These are phyloP conservation scores for Aspergillus sp. DNA, from an alignment of 2,329 filamentous ascomycete genomes.

Conservation along the genomic window DNA sequence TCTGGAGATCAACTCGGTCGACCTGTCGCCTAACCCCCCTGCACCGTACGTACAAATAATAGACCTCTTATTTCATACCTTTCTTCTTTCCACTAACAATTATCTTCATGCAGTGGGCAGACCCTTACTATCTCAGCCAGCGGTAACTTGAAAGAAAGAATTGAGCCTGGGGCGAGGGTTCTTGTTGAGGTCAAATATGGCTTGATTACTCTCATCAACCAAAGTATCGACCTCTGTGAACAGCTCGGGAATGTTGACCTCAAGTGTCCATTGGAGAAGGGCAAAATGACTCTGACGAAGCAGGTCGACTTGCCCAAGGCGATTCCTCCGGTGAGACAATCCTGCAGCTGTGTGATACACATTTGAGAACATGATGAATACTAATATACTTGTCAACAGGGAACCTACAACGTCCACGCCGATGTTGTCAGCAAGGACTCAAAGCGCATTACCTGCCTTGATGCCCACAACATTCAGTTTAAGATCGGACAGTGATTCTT, in stretches of 20 bases:
- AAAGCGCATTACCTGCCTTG: slow-evolving; percentile 79
- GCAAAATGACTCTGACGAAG: slow-evolving; percentile 69
- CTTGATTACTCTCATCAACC: slow-evolving; percentile 80
- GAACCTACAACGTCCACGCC: slow-evolving; percentile 82
- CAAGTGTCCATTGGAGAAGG: slow-evolving; percentile 80
- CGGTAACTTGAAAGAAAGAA: slow-evolving; percentile 67
- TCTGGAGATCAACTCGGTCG: slow-evolving; percentile 71
- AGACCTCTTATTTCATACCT: too few species aligned
- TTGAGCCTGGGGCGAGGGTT: slow-evolving; percentile 76
- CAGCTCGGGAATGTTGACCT: slow-evolving; percentile 84
- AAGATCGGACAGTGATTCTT: slow-evolving; percentile 5
- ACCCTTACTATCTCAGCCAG: slow-evolving; percentile 72
- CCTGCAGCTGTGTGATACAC: too few species aligned
- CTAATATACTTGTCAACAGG: slow-evolving; percentile 48
- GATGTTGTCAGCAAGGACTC: slow-evolving; percentile 74
- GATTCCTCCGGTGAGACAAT: slow-evolving; percentile 67
- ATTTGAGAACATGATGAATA: slow-evolving; percentile 36
- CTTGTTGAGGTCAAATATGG: slow-evolving; percentile 88
- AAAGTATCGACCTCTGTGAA: slow-evolving; percentile 79
- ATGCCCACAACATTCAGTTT: slow-evolving; percentile 49
- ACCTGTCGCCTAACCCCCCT: slow-evolving; percentile 82
- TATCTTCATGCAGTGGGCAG: slow-evolving; percentile 57
- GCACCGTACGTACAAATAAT: slow-evolving; percentile 59
- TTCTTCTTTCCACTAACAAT: slow-evolving; percentile 2
- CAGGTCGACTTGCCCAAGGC: slow-evolving; percentile 76